phyloP scores from a whole-genome alignment of 1,139 yeast species.

The Hemisphaericaspora xylofermentans region DNA sequence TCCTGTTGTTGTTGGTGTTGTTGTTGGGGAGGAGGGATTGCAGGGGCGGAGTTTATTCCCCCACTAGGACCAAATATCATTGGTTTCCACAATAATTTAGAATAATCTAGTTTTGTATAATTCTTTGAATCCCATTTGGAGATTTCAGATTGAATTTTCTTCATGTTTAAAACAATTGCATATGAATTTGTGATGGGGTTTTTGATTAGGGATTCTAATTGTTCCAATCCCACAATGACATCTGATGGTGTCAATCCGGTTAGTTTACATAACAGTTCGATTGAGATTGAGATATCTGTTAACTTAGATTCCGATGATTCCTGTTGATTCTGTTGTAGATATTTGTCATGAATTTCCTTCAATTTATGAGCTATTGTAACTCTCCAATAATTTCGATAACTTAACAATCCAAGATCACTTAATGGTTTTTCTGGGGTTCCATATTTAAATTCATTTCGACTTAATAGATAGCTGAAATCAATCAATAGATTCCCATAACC shows the following conservation, averaged over 20 bases:
- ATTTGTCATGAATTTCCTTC: conserved; percentile 28
- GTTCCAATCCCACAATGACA: conserved; percentile 83
- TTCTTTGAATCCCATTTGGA: conserved; percentile 55
- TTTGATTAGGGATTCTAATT: conserved; percentile 58
- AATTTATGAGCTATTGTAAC: conserved; percentile 53
- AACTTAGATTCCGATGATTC: not conserved
- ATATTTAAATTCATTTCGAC: conserved; percentile 68
- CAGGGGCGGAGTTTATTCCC: conserved; percentile 64
- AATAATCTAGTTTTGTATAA: conserved; percentile 52
- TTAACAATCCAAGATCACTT: conserved; percentile 78
- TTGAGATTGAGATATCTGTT: conserved; percentile 34
- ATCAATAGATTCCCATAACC: conserved; percentile 90
- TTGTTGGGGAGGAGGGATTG: conserved; percentile 18
- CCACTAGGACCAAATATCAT: conserved; percentile 82
- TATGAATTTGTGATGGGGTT: conserved; percentile 45
- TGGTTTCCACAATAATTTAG: conserved; percentile 72
- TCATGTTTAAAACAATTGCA: conserved; percentile 54
- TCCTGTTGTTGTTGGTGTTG: conserved; percentile 4
- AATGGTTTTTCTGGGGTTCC: conserved; percentile 97
- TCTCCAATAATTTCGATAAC: conserved; percentile 89
- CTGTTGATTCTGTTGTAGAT: conserved; percentile 14
- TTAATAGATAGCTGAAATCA: conserved; percentile 81
- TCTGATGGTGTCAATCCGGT: conserved; percentile 91
- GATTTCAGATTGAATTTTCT: conserved; percentile 44
- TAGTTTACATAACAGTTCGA: conserved; percentile 58